Evolutionary conservation across 352 stramenopile genomes (phyloP), one percentile per base, ranked within the genome.

Genomic region (Pythium volutum): DNA sequence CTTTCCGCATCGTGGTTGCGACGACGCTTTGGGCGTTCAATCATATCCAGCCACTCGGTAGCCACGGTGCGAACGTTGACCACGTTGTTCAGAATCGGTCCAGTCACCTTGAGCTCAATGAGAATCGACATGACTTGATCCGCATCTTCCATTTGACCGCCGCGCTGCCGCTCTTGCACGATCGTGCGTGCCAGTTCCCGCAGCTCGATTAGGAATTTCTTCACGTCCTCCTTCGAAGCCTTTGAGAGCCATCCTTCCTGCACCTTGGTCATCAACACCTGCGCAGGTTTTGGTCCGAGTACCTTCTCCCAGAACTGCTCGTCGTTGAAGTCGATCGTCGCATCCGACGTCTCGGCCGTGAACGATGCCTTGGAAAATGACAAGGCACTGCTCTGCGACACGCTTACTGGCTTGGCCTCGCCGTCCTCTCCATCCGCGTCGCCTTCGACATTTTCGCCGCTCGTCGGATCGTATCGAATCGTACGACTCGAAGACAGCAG

Each of bases 241-340:
- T 70, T 79, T 11, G 77, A 76, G 0, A 92, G 67, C 80, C 74
- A 88, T 5, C 84, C 81, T 74, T 96, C 88, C 53, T 95, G 86
- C 6, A 97, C 83, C 55, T 94, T 92, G 10, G 84, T 89, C 79
- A 96, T 91, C 27, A 97, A 66, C 57, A 89, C 64, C 43, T 97
- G 87, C 8, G 92, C 87, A 45, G 76, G 81, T 55, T 96, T 94
- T 16, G 85, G 85, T 5, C 86, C 87, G 31, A 95, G 72, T 9
- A 96, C 87, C 67, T 97, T 96, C 56, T 96, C 88, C 86, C 86
- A 95, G 31, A 97, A 94, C 53, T 95, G 84, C n/a, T 93, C 87
- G 51, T 96, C 88, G 46, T 96, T 93, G 45, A 94, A 93, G 68
- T 96, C 87, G 51, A 95, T 95, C 20, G 81, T 95, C 7, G 79